These are phyloP conservation scores for Vitellaria paradoxa DNA, from an alignment of 179 eudicot genomes.

Conservation along the genomic window DNA sequence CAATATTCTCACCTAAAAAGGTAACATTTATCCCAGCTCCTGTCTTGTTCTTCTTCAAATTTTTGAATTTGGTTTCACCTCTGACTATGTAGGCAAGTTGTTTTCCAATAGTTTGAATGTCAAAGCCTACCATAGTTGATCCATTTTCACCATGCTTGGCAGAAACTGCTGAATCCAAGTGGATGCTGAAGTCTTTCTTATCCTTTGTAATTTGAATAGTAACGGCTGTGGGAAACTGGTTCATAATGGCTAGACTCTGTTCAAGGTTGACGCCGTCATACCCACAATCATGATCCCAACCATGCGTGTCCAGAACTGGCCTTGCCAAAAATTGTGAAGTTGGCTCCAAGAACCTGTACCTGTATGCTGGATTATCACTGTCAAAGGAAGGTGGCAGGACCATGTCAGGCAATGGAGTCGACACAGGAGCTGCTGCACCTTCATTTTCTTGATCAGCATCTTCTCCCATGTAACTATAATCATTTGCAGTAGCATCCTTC, in stretches of 20 bases:
- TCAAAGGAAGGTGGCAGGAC: conserved; percentile 87
- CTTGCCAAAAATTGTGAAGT: conserved; percentile 87
- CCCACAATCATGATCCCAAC: conserved; percentile 99
- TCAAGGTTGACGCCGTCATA: conserved; percentile 93
- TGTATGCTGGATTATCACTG: conserved; percentile 78
- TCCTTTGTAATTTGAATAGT: conserved; percentile 82
- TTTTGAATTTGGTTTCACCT: conserved; percentile 85
- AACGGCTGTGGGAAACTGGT: conserved; percentile 60
- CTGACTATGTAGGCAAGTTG: conserved; percentile 75
- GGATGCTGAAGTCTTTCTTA: conserved; percentile 81
- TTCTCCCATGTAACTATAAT: conserved; percentile 44
- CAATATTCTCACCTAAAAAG: conserved; percentile 82
- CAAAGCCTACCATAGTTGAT: conserved; percentile 82
- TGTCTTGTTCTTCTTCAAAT: conserved; percentile 70
- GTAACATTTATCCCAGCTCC: conserved; percentile 83
- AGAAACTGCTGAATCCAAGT: conserved; percentile 73
- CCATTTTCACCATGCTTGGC: conserved; percentile 80
- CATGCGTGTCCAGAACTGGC: conserved; percentile 90
- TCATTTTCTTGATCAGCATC: conserved; percentile 59
- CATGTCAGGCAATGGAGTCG: conserved; percentile 99
- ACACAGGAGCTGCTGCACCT: conserved; percentile 64
- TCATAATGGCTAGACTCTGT: conserved; percentile 58
- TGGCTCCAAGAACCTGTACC: conserved; percentile 92
- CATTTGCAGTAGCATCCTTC: conserved; percentile 34
- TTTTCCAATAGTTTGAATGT: conserved; percentile 78